Conservation (phyloP, 805 yeast species). For the Lipomyces sp. region DNA sequence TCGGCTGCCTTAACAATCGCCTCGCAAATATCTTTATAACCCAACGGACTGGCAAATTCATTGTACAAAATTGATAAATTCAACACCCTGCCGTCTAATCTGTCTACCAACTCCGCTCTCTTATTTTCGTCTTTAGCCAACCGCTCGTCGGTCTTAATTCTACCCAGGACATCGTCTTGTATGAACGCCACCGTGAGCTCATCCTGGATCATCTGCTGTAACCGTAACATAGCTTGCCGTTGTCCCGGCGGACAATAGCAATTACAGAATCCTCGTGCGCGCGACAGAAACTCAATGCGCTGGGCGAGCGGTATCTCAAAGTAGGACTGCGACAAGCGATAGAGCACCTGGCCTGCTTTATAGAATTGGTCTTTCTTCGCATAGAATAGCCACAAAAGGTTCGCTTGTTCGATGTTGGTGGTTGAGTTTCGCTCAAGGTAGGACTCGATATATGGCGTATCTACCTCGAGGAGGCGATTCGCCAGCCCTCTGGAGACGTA, state of each 20-base stretch:
- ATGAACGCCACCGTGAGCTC: constrained; percentile 83
- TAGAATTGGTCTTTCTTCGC: constrained; percentile 78
- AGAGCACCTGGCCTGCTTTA: constrained; percentile 82
- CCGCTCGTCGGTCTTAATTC: constrained; percentile 49
- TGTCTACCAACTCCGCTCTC: constrained; percentile 55
- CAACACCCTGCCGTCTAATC: constrained; percentile 67
- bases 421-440: constrained; percentile 61
- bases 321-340: constrained; percentile 72
- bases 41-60: constrained; percentile 83
- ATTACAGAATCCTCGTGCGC: constrained; percentile 92
- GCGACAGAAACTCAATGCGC: constrained; percentile 83
- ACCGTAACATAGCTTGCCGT: constrained; percentile 74
- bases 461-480: constrained; percentile 75
- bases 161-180: constrained; percentile 65
- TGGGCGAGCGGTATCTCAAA: constrained; percentile 63
- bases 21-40: constrained; percentile 81
- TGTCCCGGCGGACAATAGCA: constrained; percentile 77
- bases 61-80: constrained; percentile 81
- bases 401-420: constrained; percentile 72
- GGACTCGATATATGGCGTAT: constrained; percentile 78
- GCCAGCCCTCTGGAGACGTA: constrained; percentile 76
- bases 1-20: constrained; percentile 82
- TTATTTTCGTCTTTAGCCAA: constrained; percentile 47
- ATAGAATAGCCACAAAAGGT: constrained; percentile 84
- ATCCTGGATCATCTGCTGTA: constrained; percentile 73